phyloP scores from a whole-genome alignment of 148 eudicot genomes.

The Rhododendron molle region DNA sequence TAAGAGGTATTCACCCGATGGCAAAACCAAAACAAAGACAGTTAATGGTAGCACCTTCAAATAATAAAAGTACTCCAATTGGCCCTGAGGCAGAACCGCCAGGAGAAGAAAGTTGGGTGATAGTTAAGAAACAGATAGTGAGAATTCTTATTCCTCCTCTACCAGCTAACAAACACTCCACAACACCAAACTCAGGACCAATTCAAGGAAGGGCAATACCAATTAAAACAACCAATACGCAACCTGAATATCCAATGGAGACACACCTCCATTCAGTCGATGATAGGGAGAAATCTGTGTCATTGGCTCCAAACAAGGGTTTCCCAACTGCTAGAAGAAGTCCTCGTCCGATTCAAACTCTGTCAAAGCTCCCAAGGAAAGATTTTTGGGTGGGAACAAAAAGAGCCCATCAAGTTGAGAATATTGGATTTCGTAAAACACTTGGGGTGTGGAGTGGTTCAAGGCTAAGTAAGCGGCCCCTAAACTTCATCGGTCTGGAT shows the following conservation, averaged over 20 bases:
- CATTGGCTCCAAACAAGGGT: slow-evolving; percentile 22
- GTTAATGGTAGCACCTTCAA: slow-evolving; percentile 12
- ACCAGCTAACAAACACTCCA: slow-evolving; percentile 26
- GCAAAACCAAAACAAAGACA: slow-evolving; percentile 35
- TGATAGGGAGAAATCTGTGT: slow-evolving; percentile 26
- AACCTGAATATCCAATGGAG: slow-evolving; percentile 18
- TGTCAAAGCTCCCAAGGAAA: slow-evolving; percentile 13
- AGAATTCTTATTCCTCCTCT: slow-evolving; percentile 61
- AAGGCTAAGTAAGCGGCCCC: slow-evolving; percentile 18
- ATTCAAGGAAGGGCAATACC: slow-evolving; percentile 21
- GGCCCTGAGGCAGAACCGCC: slow-evolving; percentile 19
- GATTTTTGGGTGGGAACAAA: not conserved
- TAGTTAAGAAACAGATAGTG: slow-evolving; percentile 78
- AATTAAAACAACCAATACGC: slow-evolving; percentile 14
- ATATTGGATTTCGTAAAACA: slow-evolving; percentile 12
- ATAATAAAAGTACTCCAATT: slow-evolving; percentile 23
- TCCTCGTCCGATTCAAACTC: slow-evolving; percentile 19
- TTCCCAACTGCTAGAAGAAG: slow-evolving; percentile 21
- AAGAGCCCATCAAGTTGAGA: slow-evolving; percentile 10
- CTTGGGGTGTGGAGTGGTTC: slow-evolving; percentile 17
- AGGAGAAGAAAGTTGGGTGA: slow-evolving; percentile 62
- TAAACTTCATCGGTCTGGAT: slow-evolving; percentile 21
- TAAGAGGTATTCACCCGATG: slow-evolving; percentile 24
- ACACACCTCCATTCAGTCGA: slow-evolving; percentile 9
- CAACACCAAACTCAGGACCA: slow-evolving; percentile 23